These are phyloP conservation scores for Apophysomyces trapeziformis DNA, from an alignment of 371 early-diverging fungal species.

Conservation along the genomic window DNA sequence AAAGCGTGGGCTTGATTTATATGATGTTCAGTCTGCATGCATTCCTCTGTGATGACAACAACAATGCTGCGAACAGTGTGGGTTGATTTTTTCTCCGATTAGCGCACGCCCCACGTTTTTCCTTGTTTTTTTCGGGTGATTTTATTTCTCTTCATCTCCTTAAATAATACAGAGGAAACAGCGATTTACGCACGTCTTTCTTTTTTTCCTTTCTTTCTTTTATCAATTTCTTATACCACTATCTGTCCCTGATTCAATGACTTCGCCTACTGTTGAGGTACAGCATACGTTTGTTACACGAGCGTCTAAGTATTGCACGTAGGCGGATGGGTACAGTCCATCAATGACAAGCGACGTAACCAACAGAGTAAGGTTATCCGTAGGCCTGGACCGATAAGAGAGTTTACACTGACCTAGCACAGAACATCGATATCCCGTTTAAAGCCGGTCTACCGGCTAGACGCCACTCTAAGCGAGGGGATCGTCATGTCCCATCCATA, in stretches of 20 bases:
- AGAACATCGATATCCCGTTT: neutral
- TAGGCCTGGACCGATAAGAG: neutral
- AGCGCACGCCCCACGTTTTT: constrained; percentile 10
- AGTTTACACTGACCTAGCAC: constrained; percentile 9
- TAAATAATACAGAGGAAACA: neutral
- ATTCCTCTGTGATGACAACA: constrained; percentile 6
- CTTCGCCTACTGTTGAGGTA: constrained; percentile 9
- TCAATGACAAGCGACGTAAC: neutral
- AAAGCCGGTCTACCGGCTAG: neutral
- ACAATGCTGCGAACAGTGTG: constrained; percentile 2
- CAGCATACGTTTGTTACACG: constrained; percentile 8
- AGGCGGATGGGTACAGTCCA: constrained; percentile 6
- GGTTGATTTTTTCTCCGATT: constrained; percentile 9
- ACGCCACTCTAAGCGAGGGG: constrained; percentile 5
- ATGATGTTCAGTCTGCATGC: neutral
- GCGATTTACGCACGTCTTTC: neutral
- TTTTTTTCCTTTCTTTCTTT: constrained; percentile 1
- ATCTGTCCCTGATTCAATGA: neutral
- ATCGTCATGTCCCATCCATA: neutral
- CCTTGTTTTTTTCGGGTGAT: constrained; percentile 2
- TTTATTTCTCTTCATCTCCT: constrained; percentile 1
- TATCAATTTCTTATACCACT: neutral
- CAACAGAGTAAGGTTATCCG: neutral
- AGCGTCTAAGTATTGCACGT: constrained; percentile 11
- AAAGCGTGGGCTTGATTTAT: neutral